These are phyloP conservation scores for Meredithiella fracta DNA, from an alignment of 2,329 filamentous ascomycete genomes.

Conservation along the genomic window DNA sequence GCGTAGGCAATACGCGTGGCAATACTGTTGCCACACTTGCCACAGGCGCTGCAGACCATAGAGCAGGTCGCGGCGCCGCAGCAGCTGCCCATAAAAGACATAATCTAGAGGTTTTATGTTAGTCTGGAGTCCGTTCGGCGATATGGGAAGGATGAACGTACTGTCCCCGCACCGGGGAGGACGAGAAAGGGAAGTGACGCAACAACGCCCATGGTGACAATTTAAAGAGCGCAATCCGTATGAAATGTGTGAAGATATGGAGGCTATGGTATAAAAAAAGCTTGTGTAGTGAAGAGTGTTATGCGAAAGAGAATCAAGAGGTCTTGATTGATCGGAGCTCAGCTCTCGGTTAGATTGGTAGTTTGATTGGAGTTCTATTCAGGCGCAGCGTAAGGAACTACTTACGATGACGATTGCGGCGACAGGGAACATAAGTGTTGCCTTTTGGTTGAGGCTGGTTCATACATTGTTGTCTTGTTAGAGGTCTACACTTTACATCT, in stretches of 20 bases:
- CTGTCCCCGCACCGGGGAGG: constrained; percentile 69
- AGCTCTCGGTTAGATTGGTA: not conserved
- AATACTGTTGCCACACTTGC: constrained; percentile 94
- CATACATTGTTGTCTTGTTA: not conserved
- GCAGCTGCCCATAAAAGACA: constrained; percentile 73
- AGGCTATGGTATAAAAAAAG: too few species aligned
- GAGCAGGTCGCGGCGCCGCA: constrained; percentile 95
- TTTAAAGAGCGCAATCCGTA: constrained; percentile 1
- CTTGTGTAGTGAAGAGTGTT: too few species aligned
- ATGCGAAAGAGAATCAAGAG: too few species aligned
- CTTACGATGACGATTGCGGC: not conserved
- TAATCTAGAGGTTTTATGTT: constrained; percentile 33
- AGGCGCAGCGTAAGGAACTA: constrained; percentile 1
- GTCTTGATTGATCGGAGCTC: not conserved
- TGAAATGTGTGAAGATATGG: too few species aligned
- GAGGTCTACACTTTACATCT: not conserved
- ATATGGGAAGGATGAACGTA: constrained; percentile 29
- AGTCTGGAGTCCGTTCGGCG: not conserved
- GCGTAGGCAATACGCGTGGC: constrained; percentile 94
- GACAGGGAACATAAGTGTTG: not conserved
- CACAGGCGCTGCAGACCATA: constrained; percentile 86
- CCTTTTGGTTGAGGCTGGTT: not conserved
- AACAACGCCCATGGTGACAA: constrained; percentile 63
- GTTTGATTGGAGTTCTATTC: not conserved
- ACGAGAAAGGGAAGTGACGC: constrained; percentile 81